Base-by-base conservation (phyloP, 495 filamentous ascomycete genomes). In the Penicillium chermesinum region DNA sequence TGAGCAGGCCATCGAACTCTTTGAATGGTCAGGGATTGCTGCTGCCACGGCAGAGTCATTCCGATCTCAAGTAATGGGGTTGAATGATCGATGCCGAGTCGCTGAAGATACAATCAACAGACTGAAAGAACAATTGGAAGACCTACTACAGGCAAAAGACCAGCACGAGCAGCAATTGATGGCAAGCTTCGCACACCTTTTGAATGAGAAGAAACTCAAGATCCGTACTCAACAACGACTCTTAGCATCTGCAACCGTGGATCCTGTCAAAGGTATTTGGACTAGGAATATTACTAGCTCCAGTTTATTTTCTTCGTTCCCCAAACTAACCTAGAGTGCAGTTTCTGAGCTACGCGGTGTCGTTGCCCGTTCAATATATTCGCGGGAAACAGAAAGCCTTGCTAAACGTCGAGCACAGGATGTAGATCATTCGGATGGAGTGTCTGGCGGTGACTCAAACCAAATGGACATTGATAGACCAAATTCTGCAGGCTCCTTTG, bases 191-290 rank as follows among this genome's bases (percentile, higher is more conserved):
- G 75, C 75, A 27, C 72, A 77, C 15, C 63, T 94, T 1, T 64
- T 95, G 0, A 95, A 95, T 53, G 82, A 84, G 55, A 95, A 95
- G 67, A 95, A 95, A 65, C 71, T 87, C n/a, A 94, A 93, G 65
- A 91, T 95, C 17, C 72, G 88, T 21, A 85, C 91, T 50, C 87
- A 93, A 61, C 84, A 89, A 51, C 76, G 83, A 15, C 55, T 90
- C 7, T 62, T 93, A 4, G 77, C 74, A 13, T 70, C 73, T n/a
- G 78, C 81, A 6, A 81, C 76, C 32, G 62, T 79, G 7, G 79
- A 86, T 58, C 63, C 73, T 0, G 57, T 64, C 1, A 73, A 60
- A 58, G 61, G 71, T 69, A 62, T 48, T 55, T 19, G n/a, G n/a
- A 27, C 4, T 30, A 15, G 19, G 2, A 20, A 19, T 14, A 41